Percentiles rank a stretch among this genome's conserved stretches.
Conservation (phyloP, 148 eudicot genomes). For the Cornus kousa region DNA sequence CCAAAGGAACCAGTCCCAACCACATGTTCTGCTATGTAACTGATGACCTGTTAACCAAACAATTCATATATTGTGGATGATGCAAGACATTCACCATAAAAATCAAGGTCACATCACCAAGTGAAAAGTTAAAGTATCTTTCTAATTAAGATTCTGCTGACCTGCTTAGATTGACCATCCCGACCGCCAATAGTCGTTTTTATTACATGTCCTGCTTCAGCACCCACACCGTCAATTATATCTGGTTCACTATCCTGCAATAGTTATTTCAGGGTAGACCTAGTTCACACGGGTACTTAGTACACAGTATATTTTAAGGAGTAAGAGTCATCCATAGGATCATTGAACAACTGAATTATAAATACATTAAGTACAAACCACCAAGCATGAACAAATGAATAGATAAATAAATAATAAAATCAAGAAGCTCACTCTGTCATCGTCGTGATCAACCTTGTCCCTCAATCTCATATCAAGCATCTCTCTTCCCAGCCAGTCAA, state of each 20-base stretch:
- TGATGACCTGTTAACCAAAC: constrained; percentile 58
- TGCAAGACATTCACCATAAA: constrained; percentile 9
- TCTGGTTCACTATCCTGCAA: constrained; percentile 97
- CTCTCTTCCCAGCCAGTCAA: constrained; percentile 96
- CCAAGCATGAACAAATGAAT: neutral
- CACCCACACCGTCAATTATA: constrained; percentile 75
- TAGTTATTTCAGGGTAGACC: neutral
- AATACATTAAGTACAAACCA: neutral
- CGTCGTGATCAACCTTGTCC: constrained; percentile 72
- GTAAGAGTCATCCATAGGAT: neutral
- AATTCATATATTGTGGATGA: constrained; percentile 13
- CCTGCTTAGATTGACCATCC: constrained; percentile 97
- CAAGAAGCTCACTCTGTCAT: constrained; percentile 66
- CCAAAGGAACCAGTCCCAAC: constrained; percentile 99
- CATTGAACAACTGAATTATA: neutral
- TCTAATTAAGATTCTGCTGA: constrained; percentile 23
- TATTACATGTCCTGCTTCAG: constrained; percentile 95
- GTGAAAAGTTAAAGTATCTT: neutral
- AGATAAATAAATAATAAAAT: neutral
- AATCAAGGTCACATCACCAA: constrained; percentile 3
- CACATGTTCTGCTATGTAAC: constrained; percentile 95
- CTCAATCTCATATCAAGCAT: constrained; percentile 88
- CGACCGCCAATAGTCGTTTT: constrained; percentile 88
- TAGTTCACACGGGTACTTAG: neutral
- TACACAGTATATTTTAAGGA: neutral